Percentiles rank a stretch among this genome's conserved stretches.
Evolutionary conservation across 202 grass and related monocot genomes (phyloP).

Genomic region (Panicum virgatum): DNA sequence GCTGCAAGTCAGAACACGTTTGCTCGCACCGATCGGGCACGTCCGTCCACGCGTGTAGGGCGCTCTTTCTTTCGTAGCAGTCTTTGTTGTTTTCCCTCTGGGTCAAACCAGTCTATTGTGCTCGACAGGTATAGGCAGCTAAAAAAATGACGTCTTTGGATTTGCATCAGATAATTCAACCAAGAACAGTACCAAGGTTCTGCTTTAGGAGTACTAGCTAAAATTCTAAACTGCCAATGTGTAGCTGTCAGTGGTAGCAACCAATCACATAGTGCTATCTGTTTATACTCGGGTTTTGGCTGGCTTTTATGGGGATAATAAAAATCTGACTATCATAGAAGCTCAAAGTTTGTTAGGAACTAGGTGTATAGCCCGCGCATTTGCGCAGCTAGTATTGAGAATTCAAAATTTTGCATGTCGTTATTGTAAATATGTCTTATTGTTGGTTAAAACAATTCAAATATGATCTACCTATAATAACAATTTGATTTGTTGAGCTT

Average conservation of each 20-base stretch:
- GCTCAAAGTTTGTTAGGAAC: too few species aligned
- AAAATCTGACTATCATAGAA: too few species aligned
- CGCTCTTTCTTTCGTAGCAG: background rate
- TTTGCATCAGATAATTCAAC: background rate
- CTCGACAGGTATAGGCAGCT: background rate
- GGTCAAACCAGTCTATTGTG: slow-evolving; percentile 12
- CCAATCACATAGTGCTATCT: background rate
- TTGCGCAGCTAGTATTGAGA: too few species aligned
- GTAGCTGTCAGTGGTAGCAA: background rate
- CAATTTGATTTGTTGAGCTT: too few species aligned
- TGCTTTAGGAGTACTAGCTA: background rate
- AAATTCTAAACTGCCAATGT: background rate
- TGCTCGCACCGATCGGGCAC: background rate
- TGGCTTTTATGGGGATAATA: background rate
- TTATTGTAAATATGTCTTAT: too few species aligned
- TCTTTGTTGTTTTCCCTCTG: background rate
- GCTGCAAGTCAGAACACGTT: slow-evolving; percentile 11
- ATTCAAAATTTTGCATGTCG: too few species aligned
- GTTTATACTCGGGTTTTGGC: background rate
- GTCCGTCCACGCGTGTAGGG: background rate
- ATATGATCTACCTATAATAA: too few species aligned
- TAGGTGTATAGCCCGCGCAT: too few species aligned
- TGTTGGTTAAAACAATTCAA: too few species aligned
- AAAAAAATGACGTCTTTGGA: slow-evolving; percentile 33
- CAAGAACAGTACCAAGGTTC: slow-evolving; percentile 29